phyloP scores from a whole-genome alignment of 495 filamentous ascomycete genomes.

The Aspergillus sclerotiicarbonarius region DNA sequence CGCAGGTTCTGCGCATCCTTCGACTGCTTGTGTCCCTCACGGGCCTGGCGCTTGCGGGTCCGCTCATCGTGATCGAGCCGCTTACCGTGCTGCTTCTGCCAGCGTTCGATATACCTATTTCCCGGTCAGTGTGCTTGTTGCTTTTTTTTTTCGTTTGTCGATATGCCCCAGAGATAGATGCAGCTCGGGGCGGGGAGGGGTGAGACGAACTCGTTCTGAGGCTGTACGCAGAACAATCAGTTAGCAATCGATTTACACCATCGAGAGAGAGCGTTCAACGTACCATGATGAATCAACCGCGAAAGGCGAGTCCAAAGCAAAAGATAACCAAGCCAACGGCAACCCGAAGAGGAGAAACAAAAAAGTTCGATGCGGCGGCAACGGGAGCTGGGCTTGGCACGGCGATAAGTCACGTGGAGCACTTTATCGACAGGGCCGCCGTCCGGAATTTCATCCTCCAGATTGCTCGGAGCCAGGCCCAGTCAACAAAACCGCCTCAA shows the following conservation, averaged over 20 bases:
- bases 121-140: constrained; percentile 17
- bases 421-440: constrained; percentile 10
- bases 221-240: constrained; percentile 33
- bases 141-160: not conserved
- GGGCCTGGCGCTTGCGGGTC: constrained; percentile 77
- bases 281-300: constrained; percentile 36
- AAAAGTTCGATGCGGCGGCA: constrained; percentile 38
- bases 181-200: constrained; percentile 11
- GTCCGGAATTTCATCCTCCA: constrained; percentile 15
- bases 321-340: constrained; percentile 15
- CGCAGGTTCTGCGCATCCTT: constrained; percentile 88
- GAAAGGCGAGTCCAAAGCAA: not conserved
- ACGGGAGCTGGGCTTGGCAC: constrained; percentile 21
- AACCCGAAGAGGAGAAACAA: constrained; percentile 18
- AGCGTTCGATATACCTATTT: constrained; percentile 79
- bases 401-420: constrained; percentile 24
- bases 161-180: not conserved
- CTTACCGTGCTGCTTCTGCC: constrained; percentile 77
- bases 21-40: constrained; percentile 81
- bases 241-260: constrained; percentile 5
- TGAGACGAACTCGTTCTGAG: constrained; percentile 72
- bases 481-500: not conserved
- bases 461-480: not conserved
- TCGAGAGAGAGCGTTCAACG: too few species aligned
- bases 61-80: constrained; percentile 90